A percentile compares a stretch with the other conserved stretches of the same genome.
phyloP scores from a whole-genome alignment of 2,329 filamentous ascomycete species.

The Volutella citrinella region DNA sequence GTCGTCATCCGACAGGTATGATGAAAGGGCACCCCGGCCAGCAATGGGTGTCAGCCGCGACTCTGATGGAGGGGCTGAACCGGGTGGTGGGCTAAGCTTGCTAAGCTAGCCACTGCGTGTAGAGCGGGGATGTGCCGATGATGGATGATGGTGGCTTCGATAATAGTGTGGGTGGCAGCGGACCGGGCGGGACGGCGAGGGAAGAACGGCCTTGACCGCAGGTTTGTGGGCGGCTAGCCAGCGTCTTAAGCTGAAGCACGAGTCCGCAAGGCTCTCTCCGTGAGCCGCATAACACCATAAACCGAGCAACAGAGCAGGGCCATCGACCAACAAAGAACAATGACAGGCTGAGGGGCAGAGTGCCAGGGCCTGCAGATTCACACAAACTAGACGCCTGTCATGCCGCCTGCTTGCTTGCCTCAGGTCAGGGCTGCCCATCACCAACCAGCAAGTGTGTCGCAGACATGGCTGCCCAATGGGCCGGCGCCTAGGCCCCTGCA shows the following conservation, averaged over 20 bases:
- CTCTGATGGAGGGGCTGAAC: constrained; percentile 24
- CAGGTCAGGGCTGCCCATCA: no score
- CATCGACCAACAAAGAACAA: constrained; percentile 2
- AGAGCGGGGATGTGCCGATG: constrained; percentile 20
- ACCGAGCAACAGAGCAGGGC: no score
- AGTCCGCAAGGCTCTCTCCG: no score
- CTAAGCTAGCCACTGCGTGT: no score
- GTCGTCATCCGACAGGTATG: constrained; percentile 28
- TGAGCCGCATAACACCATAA: no score
- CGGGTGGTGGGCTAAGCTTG: constrained; percentile 9
- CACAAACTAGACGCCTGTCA: no score
- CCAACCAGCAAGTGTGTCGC: constrained; percentile 14
- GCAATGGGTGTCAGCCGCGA: constrained; percentile 25
- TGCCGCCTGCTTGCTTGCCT: constrained; percentile 8
- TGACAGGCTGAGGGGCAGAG: not conserved
- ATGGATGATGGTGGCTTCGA: constrained; percentile 9
- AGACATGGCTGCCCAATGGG: constrained; percentile 27
- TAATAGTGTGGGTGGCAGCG: constrained; percentile 19
- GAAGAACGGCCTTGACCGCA: constrained; percentile 8
- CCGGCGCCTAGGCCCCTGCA: constrained; percentile 19
- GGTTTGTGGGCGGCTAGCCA: constrained; percentile 1
- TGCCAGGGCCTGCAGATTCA: no score
- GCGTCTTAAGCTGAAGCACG: no score
- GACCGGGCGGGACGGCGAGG: constrained; percentile 21
- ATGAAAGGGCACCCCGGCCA: constrained; percentile 24